Percentiles rank a stretch among this genome's conserved stretches.
Evolutionary conservation across 495 filamentous ascomycete genomes (phyloP).

Genomic region (Parathielavia appendiculata): DNA sequence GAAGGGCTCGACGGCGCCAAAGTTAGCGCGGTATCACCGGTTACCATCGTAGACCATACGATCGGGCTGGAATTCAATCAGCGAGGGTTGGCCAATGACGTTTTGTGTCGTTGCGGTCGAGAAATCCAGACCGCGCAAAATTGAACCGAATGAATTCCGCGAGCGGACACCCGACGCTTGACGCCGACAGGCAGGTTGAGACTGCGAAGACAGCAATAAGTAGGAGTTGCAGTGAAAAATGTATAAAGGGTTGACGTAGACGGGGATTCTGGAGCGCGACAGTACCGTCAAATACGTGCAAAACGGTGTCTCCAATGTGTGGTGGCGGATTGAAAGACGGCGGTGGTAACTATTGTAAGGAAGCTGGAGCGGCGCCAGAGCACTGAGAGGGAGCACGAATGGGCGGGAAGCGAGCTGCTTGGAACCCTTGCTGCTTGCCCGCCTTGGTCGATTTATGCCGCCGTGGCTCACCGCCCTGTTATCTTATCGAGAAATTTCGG

Average conservation of each 20-base stretch:
- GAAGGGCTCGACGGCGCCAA: constrained; percentile 44
- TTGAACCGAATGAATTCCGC: constrained; percentile 16
- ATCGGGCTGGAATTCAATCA: constrained; percentile 1
- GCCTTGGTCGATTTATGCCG: constrained; percentile 19
- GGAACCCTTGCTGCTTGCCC: constrained; percentile 22
- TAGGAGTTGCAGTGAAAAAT: constrained; percentile 1
- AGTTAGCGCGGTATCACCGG: constrained; percentile 41
- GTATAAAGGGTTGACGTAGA: background rate
- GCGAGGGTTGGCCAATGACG: constrained; percentile 18
- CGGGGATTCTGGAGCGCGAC: background rate
- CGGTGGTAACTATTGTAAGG: constrained; percentile 18
- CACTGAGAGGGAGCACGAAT: constrained; percentile 24
- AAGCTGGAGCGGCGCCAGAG: constrained; percentile 23
- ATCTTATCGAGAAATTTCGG: constrained; percentile 27
- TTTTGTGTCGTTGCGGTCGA: constrained; percentile 15
- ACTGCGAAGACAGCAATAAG: constrained; percentile 2
- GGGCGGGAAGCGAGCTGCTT: constrained; percentile 16
- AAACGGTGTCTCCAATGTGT: constrained; percentile 8
- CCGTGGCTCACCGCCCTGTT: background rate
- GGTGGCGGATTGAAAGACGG: constrained; percentile 19
- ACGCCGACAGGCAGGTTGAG: constrained; percentile 20
- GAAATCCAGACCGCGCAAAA: constrained; percentile 27
- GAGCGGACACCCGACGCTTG: constrained; percentile 21
- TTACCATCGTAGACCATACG: constrained; percentile 40
- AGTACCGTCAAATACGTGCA: background rate